Evolutionary conservation across 345 rosid genomes (phyloP).

Genomic region (Kandelia obovata): DNA sequence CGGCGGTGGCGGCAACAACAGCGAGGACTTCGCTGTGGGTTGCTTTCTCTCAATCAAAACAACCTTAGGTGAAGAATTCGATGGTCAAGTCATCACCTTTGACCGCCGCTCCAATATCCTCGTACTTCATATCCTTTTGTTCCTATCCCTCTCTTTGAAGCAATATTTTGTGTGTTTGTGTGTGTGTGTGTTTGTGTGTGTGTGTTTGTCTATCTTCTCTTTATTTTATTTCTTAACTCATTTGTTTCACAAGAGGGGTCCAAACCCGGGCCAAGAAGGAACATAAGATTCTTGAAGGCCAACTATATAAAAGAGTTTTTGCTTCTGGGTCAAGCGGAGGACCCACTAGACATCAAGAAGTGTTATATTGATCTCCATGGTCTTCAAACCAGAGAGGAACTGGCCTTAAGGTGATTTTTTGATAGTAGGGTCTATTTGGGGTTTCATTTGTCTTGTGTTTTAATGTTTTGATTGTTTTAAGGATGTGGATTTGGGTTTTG

Average conservation of each 20-base stretch:
- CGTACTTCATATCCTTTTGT: conserved; percentile 88
- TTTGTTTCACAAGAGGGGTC: conserved; percentile 61
- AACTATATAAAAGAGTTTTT: conserved; percentile 64
- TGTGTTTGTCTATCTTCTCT: neutral
- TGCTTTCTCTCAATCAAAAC: conserved; percentile 82
- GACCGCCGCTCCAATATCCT: conserved; percentile 91
- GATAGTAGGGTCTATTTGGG: neutral
- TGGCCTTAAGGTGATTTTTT: conserved; percentile 60
- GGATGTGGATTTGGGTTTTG: conserved; percentile 18
- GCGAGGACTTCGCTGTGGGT: conserved; percentile 79
- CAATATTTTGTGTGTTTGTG: neutral
- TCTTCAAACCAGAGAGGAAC: conserved; percentile 72
- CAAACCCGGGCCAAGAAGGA: conserved; percentile 47
- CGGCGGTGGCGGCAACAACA: conserved; percentile 16
- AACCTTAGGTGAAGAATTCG: conserved; percentile 86
- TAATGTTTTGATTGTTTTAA: neutral
- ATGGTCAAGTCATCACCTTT: conserved; percentile 83
- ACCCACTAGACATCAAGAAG: conserved; percentile 65
- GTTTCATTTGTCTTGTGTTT: neutral
- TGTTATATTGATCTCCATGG: conserved; percentile 58
- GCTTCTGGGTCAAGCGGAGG: conserved; percentile 67
- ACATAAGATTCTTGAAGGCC: conserved; percentile 69
- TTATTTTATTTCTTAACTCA: conserved; percentile 34
- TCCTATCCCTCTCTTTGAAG: neutral
- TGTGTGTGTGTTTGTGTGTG: neutral